Conservation (phyloP, 257 asterid genomes). For the Solanum corneliomulleri region DNA sequence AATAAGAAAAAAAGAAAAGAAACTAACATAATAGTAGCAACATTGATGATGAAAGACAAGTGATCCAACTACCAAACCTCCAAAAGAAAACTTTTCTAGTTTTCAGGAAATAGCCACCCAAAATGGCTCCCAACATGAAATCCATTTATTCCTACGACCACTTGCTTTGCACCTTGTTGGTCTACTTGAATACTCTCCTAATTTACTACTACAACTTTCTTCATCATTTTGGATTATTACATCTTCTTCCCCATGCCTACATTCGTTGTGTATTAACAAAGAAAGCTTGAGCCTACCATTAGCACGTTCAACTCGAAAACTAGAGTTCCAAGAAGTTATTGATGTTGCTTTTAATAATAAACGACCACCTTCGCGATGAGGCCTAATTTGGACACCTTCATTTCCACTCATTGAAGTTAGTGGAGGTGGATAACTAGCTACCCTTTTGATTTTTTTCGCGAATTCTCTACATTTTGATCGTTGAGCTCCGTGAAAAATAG, state of each 20-base stretch:
- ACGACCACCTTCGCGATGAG: conserved; percentile 68
- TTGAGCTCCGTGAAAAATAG: neutral
- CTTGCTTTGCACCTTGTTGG: conserved; percentile 53
- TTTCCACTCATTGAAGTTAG: conserved; percentile 45
- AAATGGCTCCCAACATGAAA: conserved; percentile 26
- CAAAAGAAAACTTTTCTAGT: neutral
- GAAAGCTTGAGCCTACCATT: conserved; percentile 72
- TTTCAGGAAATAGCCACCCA: conserved; percentile 56
- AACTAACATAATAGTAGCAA: neutral
- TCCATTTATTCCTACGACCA: conserved; percentile 20
- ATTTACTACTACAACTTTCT: conserved; percentile 8
- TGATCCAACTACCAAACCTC: neutral
- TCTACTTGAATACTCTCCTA: conserved; percentile 22
- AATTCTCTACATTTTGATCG: conserved; percentile 5
- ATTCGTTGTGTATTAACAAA: neutral
- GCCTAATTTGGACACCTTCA: conserved; percentile 31
- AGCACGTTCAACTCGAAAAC: conserved; percentile 46
- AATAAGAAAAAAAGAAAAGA: neutral
- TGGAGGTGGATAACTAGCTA: conserved; percentile 55
- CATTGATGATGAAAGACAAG: neutral
- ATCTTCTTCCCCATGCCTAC: neutral
- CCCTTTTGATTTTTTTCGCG: conserved; percentile 5
- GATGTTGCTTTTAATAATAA: conserved; percentile 48
- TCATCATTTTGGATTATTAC: neutral
- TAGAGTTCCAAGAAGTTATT: neutral